Percentiles rank a stretch among this genome's conserved stretches.
phyloP scores from a whole-genome alignment of 169 alveolate genomes.

The Cyclospora cayetanensis region DNA sequence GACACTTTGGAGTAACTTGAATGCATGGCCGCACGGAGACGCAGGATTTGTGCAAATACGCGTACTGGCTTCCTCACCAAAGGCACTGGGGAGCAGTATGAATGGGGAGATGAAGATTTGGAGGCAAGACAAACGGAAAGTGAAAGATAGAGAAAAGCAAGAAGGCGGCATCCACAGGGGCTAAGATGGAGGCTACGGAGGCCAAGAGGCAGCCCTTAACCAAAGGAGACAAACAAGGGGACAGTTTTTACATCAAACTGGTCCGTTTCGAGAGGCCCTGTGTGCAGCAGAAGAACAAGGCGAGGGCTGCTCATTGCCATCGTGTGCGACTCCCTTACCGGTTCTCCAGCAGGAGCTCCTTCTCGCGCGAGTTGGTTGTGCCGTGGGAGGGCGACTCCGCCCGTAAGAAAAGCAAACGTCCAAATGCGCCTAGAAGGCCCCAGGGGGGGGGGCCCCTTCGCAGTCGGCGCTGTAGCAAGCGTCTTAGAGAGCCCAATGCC shows the following conservation, averaged over 20 bases:
- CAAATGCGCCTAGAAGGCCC: neutral
- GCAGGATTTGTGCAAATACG: neutral
- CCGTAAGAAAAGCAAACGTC: slow-evolving; percentile 19
- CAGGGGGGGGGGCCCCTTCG: neutral
- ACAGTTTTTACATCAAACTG: no score
- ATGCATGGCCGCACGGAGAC: neutral
- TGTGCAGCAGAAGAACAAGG: neutral
- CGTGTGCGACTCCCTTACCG: neutral
- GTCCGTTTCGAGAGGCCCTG: no score
- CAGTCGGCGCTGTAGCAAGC: slow-evolving; percentile 13
- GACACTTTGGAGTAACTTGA: neutral
- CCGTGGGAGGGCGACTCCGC: neutral
- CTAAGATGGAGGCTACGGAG: no score
- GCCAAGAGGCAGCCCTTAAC: no score
- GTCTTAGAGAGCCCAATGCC: slow-evolving; percentile 14
- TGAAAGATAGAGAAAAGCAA: no score
- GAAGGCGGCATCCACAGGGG: no score
- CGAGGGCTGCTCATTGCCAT: neutral
- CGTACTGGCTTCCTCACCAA: neutral
- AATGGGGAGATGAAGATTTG: no score
- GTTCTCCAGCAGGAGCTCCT: slow-evolving; percentile 12
- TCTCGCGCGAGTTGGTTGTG: neutral
- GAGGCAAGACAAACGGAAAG: no score
- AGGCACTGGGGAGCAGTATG: no score
- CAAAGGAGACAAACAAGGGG: no score